A percentile compares a stretch with the other conserved stretches of the same genome.
These are phyloP conservation scores for Colletotrichum euphorbiae DNA, from an alignment of 2,329 filamentous ascomycete species.

Conservation along the genomic window DNA sequence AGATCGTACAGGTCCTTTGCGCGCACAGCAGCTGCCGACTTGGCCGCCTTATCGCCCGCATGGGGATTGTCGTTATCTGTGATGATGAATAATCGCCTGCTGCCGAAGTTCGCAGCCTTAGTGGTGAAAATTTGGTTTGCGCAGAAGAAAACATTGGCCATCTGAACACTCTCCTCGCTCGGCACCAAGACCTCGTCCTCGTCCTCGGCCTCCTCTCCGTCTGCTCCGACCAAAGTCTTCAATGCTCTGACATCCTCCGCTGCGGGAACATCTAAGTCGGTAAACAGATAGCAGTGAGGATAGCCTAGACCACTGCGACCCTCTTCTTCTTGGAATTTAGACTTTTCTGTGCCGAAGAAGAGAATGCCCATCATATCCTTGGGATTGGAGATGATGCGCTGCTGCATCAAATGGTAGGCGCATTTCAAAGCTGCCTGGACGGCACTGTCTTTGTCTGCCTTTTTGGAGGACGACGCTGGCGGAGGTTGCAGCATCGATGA, in stretches of 20 bases:
- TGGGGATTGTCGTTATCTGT: slow-evolving; percentile 95
- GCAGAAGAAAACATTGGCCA: slow-evolving; percentile 93
- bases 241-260: slow-evolving; percentile 88
- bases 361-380: slow-evolving; percentile 97
- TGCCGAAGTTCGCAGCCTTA: slow-evolving; percentile 93
- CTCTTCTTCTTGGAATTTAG: slow-evolving; percentile 79
- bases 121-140: slow-evolving; percentile 97
- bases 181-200: slow-evolving; percentile 76
- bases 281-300: slow-evolving; percentile 92
- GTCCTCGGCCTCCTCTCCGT: slow-evolving; percentile 82
- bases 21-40: slow-evolving; percentile 82
- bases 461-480: slow-evolving; percentile 74
- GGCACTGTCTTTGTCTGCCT: slow-evolving; percentile 81
- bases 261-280: slow-evolving; percentile 87
- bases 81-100: slow-evolving; percentile 91
- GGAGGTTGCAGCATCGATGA: slow-evolving; percentile 83
- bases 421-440: slow-evolving; percentile 90
- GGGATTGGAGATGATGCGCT: slow-evolving; percentile 96
- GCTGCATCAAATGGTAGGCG: slow-evolving; percentile 95
- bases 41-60: slow-evolving; percentile 74
- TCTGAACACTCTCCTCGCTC: slow-evolving; percentile 76
- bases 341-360: slow-evolving; percentile 88
- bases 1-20: slow-evolving; percentile 97
- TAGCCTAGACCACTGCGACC: slow-evolving; percentile 74
- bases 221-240: slow-evolving; percentile 81